Percentiles rank a stretch among this genome's conserved stretches.
Evolutionary conservation across 805 yeast species (phyloP).

Genomic region (Candida suzukii): DNA sequence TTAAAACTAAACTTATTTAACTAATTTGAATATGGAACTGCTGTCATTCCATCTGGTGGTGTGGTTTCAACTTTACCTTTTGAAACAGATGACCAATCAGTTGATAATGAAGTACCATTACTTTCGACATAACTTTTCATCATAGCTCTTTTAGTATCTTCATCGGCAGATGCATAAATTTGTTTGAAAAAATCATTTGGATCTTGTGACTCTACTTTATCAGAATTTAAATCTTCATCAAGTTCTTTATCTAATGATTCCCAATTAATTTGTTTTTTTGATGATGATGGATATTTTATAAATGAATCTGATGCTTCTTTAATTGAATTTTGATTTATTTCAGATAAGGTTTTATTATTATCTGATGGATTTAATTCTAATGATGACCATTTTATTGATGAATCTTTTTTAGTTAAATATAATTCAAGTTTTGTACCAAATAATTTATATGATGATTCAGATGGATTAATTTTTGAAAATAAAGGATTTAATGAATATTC

Average conservation of each 20-base stretch:
- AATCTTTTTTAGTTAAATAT: slow-evolving; percentile 39
- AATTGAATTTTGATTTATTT: slow-evolving; percentile 1
- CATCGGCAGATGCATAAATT: slow-evolving; percentile 73
- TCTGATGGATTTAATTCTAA: slow-evolving; percentile 30
- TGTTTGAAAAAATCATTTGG: slow-evolving; percentile 68
- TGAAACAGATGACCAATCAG: slow-evolving; percentile 87
- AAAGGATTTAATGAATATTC: slow-evolving; percentile 50
- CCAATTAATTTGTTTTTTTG: slow-evolving; percentile 66
- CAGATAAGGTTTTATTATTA: slow-evolving; percentile 5
- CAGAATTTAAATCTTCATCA: slow-evolving; percentile 33
- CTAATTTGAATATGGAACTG: slow-evolving; percentile 11
- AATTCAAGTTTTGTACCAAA: slow-evolving; percentile 74
- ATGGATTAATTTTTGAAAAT: slow-evolving; percentile 41
- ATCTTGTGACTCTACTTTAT: slow-evolving; percentile 37
- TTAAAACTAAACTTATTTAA: too few relatives aligned
- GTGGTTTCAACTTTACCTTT: slow-evolving; percentile 53
- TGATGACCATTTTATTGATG: slow-evolving; percentile 43
- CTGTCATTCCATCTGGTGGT: slow-evolving; percentile 73
- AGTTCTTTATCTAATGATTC: slow-evolving; percentile 15
- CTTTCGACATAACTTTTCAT: slow-evolving; percentile 93
- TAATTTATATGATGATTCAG: slow-evolving; percentile 38
- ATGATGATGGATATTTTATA: slow-evolving; percentile 53
- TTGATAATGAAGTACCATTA: slow-evolving; percentile 87
- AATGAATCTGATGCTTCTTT: slow-evolving; percentile 5
- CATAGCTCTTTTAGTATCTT: slow-evolving; percentile 89